Conservation (phyloP, 139 green algal genomes). For the Picochlorum sp. region DNA sequence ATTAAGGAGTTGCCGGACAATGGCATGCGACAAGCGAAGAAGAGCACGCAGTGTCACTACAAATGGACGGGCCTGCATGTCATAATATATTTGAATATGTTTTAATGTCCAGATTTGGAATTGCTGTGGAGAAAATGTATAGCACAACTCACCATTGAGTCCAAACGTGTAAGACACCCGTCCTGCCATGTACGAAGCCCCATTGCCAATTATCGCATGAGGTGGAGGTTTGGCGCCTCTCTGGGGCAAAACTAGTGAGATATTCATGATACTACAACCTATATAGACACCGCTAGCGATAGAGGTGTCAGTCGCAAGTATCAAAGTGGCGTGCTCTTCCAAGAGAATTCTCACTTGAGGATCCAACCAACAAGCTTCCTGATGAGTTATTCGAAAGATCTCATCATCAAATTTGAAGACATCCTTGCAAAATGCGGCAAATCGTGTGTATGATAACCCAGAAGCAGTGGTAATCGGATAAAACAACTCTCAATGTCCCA, state of each 20-base stretch:
- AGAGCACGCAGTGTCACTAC: slow-evolving; percentile 52
- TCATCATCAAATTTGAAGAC: slow-evolving; percentile 53
- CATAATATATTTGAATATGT: slow-evolving; percentile 5
- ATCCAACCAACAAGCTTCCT: slow-evolving; percentile 50
- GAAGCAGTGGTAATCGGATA: background rate
- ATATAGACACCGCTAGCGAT: slow-evolving; percentile 27
- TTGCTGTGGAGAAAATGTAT: slow-evolving; percentile 19
- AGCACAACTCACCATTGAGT: slow-evolving; percentile 9
- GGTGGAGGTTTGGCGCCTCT: background rate
- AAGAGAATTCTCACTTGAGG: slow-evolving; percentile 69
- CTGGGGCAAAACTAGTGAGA: slow-evolving; percentile 4
- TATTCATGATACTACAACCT: slow-evolving; percentile 48
- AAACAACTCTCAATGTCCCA: slow-evolving; percentile 30
- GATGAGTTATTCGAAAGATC: slow-evolving; percentile 42
- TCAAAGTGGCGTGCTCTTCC: slow-evolving; percentile 15
- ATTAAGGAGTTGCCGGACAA: slow-evolving; percentile 23
- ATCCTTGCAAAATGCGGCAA: slow-evolving; percentile 47
- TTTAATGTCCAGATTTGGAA: slow-evolving; percentile 30
- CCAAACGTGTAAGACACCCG: slow-evolving; percentile 50
- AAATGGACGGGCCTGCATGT: slow-evolving; percentile 31
- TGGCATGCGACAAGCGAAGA: slow-evolving; percentile 43
- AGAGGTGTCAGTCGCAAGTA: background rate
- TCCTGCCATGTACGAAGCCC: slow-evolving; percentile 31
- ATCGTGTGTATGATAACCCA: slow-evolving; percentile 26
- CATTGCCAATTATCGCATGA: slow-evolving; percentile 27